Base-by-base conservation (phyloP, 352 stramenopile genomes). In the Pythium periplocum region DNA sequence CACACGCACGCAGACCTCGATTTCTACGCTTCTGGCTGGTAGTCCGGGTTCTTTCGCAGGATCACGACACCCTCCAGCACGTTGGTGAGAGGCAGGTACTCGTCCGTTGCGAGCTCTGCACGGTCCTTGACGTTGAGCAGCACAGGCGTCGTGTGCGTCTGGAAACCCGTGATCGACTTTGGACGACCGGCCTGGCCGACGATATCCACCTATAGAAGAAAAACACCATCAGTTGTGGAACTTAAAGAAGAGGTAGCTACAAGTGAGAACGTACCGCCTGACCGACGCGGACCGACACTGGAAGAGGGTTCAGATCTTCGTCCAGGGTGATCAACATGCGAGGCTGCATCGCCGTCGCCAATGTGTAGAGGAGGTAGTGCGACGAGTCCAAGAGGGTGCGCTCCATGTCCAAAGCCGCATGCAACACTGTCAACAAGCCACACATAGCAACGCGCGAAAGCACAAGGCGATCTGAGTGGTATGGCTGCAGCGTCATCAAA, bases 141-240 rank as follows among this genome's bases (percentile, higher is more conserved):
- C 48, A 99, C 97, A 42, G 97, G 97, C 37, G 97, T 99, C 52
- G 94, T 99, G 75, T 99, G 97, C 43, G 97, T 99, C 69, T 99
- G 97, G 75, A 99, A 99, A 51, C 97, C 97, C 48, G 97, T 99
- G 59, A 99, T 99, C 46, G 96, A 98, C 81, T 99, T 99, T 10
- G 97, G 97, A 37, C 97, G 96, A 69, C 97, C 97, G 6, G 97
- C 97, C 81, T 99, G 97, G 5, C 97, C 97, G 37, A 99, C 97
- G 50, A 97, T 99, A 62, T 99, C 97, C 39, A 99, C 81, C 84
- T 93, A 47, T 7, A 62, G 12, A 26, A 26, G 6, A 32, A 17
- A 55, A 26, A 57, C 6, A 37, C 33, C 32, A 34, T 49, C n/a
- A 40, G 48, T 2, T 36, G 35, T n/a, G 32, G 41, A 10, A 40